Base-by-base conservation (phyloP, 257 asterid genomes). In the Linderniella brevidens region DNA sequence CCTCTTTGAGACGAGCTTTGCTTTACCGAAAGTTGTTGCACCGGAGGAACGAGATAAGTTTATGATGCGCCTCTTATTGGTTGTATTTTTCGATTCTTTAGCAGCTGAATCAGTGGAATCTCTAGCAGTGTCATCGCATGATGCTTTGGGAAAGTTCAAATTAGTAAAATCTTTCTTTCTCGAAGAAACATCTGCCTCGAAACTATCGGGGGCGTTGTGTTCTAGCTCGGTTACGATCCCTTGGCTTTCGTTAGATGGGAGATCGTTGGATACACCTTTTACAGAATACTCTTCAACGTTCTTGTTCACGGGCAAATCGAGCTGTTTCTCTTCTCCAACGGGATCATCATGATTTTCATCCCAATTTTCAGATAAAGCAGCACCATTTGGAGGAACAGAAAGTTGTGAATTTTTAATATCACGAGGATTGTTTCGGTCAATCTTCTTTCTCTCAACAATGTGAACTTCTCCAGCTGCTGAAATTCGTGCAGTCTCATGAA, bases 21-120 rank as follows among this genome's bases (percentile, higher is more conserved):
- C 43, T 62, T 65, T 76, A 60, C 58, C 51, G 37, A 86, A 74
- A 54, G 75, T 48, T 20, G 73, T 50, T 37, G 38, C 57, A 39
- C 20, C 54, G 45, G 86, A 65, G 46, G 79, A 71, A 54, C 92
- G 82, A 32, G 95, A 73, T 58, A 83, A 78, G 58, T 56, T 72
- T 60, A 88, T 88, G 50, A 88, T 80, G 50, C 97, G 90, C 65
- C 95, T 80, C 63, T 72, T 75, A 44, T 58, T 74, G 56, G 72
- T 72, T 17, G 53, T 58, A 57, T 44, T 64, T 32, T 37, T 57
- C 48, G 76, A 64, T 41, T 76, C 86, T 61, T 69, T 70, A 19
- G 62, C 67, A 54, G 67, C 74, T 19, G 52, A 57, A 56, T 46
- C 63, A 36, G 20, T 59, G 49, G 76, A 65, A 46, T 75, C 86